Evolutionary conservation across 2,329 filamentous ascomycete genomes (phyloP).

Genomic region (Trichoderma afroharzianum): DNA sequence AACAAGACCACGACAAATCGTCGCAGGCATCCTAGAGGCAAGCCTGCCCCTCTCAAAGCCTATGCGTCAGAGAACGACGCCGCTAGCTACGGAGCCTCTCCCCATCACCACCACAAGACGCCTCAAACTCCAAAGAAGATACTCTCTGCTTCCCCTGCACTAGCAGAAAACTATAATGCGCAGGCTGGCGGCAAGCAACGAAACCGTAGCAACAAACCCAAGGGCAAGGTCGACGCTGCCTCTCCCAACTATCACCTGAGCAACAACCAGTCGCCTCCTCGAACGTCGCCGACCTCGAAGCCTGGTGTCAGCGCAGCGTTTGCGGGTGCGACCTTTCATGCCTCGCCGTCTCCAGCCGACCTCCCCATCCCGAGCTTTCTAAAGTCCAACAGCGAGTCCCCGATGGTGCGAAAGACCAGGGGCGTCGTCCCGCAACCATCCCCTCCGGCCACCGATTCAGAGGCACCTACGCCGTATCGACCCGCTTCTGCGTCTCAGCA

Average conservation of each 20-base stretch:
- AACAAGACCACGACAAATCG: slow-evolving; percentile 35
- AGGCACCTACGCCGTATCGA: slow-evolving; percentile 45
- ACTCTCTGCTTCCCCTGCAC: slow-evolving; percentile 35
- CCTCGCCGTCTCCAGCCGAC: slow-evolving; percentile 85
- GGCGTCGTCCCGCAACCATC: slow-evolving; percentile 40
- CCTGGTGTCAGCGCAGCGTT: slow-evolving; percentile 60
- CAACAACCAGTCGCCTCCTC: slow-evolving; percentile 41
- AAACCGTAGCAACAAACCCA: slow-evolving; percentile 31
- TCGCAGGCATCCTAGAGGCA: slow-evolving; percentile 39
- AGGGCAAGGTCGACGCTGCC: slow-evolving; percentile 28
- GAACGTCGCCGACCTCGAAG: slow-evolving; percentile 42
- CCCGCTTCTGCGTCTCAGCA: slow-evolving; percentile 31
- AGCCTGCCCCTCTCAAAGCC: slow-evolving; percentile 45
- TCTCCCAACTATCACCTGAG: slow-evolving; percentile 43
- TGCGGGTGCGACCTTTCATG: slow-evolving; percentile 91
- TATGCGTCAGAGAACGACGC: slow-evolving; percentile 58
- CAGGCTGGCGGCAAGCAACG: slow-evolving; percentile 30
- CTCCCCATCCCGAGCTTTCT: slow-evolving; percentile 87
- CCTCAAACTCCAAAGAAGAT: slow-evolving; percentile 48
- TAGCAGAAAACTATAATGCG: slow-evolving; percentile 23
- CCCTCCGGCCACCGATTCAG: slow-evolving; percentile 50
- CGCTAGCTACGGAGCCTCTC: slow-evolving; percentile 28
- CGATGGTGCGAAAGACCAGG: slow-evolving; percentile 37
- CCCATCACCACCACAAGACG: slow-evolving; percentile 26
- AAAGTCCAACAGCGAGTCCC: slow-evolving; percentile 68